Conservation (phyloP, 176 grass and related monocot genomes). For the Oryza brachyantha region DNA sequence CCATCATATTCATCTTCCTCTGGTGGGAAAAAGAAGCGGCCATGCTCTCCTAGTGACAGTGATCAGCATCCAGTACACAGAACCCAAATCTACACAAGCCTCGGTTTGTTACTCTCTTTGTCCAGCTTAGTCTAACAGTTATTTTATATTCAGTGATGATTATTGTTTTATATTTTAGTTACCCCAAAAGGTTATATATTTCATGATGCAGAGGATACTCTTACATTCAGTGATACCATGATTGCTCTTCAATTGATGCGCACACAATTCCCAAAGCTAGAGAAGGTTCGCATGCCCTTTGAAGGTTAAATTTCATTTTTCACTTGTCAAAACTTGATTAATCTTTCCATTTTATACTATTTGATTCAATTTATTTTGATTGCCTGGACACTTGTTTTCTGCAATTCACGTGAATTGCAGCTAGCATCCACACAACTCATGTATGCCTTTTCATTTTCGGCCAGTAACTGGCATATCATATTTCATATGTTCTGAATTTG, state of each 20-base stretch:
- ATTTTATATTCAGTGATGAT: not conserved
- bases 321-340: not conserved
- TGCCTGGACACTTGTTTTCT: not conserved
- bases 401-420: not conserved
- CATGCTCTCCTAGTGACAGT: slow-evolving; percentile 3
- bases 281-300: slow-evolving; percentile 45
- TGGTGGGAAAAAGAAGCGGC: slow-evolving; percentile 27
- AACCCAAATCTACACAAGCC: slow-evolving; percentile 20
- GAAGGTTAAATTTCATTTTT: not conserved
- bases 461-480: not conserved
- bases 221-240: slow-evolving; percentile 71
- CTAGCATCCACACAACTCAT: not conserved
- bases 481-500: not conserved
- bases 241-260: slow-evolving; percentile 91
- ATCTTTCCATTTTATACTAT: not conserved
- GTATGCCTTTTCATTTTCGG: not conserved
- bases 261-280: slow-evolving; percentile 70
- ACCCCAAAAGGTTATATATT: not conserved
- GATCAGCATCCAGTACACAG: not conserved
- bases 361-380: not conserved
- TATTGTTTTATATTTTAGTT: not conserved
- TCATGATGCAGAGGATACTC: slow-evolving; percentile 64
- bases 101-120: slow-evolving; percentile 20
- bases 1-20: slow-evolving; percentile 15
- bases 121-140: not conserved